Evolutionary conservation across 2,329 filamentous ascomycete genomes (phyloP).

Genomic region (Graphilbum fragrans): DNA sequence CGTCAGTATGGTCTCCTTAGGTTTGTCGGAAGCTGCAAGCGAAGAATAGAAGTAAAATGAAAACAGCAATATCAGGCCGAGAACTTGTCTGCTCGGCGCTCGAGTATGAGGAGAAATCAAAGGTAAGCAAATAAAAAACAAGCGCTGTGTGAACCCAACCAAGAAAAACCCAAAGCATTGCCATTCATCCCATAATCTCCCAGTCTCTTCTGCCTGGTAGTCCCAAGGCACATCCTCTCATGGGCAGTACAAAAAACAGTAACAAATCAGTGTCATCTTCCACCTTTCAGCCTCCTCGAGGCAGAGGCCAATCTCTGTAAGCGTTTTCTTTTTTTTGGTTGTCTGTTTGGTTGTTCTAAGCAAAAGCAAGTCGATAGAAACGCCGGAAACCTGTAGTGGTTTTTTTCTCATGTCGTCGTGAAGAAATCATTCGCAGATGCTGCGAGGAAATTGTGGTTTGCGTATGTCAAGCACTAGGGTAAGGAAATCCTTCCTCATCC

Average conservation of each 20-base stretch:
- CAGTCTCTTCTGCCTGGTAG: neutral
- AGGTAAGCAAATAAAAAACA: neutral
- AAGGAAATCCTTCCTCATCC: slow-evolving; percentile 1
- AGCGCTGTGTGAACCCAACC: neutral
- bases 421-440: neutral
- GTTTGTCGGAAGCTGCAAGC: slow-evolving; percentile 24
- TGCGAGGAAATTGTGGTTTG: neutral
- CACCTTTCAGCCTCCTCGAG: neutral
- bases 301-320: neutral
- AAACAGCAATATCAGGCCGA: neutral
- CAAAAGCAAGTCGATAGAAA: slow-evolving; percentile 3
- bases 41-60: slow-evolving; percentile 19
- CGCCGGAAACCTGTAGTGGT: slow-evolving; percentile 5
- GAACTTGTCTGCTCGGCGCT: neutral
- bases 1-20: neutral
- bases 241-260: neutral
- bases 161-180: neutral
- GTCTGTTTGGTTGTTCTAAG: neutral
- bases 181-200: neutral
- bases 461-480: neutral
- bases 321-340: neutral
- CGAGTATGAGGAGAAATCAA: neutral
- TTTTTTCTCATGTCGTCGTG: slow-evolving; percentile 7
- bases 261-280: neutral
- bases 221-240: neutral